Evolutionary conservation across 2,329 filamentous ascomycete species (phyloP).

Genomic region (Botryosphaeria agaves): DNA sequence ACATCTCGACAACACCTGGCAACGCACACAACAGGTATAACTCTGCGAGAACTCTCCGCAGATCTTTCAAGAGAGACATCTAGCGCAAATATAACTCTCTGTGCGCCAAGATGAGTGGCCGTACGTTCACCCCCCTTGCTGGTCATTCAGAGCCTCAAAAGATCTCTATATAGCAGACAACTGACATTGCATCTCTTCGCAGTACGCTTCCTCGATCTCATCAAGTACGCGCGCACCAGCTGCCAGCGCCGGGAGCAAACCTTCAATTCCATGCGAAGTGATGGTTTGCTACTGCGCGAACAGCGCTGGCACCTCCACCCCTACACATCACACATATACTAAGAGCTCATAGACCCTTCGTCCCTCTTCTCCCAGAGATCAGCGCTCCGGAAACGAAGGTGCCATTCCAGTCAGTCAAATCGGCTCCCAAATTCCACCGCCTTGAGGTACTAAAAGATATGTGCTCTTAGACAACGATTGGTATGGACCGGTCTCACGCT

Average conservation of each 20-base stretch:
- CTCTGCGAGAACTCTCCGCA: not conserved
- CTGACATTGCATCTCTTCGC: slow-evolving; percentile 11
- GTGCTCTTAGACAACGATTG: no score
- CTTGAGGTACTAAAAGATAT: no score
- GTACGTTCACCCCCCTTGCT: slow-evolving; percentile 1
- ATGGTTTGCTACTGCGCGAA: no score
- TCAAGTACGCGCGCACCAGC: no score
- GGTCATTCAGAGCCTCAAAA: slow-evolving; percentile 8
- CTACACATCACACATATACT: no score
- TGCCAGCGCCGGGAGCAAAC: no score
- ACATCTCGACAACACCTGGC: not conserved
- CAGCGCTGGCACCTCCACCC: no score
- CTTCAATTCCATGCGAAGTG: no score
- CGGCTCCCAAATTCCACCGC: no score
- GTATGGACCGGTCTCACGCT: slow-evolving; percentile 50
- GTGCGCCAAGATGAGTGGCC: slow-evolving; percentile 5
- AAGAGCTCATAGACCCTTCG: no score
- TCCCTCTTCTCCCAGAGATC: slow-evolving; percentile 98
- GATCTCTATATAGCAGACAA: slow-evolving; percentile 4
- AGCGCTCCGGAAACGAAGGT: slow-evolving; percentile 96
- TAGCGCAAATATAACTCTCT: not conserved
- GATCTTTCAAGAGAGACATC: not conserved
- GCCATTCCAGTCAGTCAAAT: slow-evolving; percentile 74
- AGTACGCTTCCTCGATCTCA: slow-evolving; percentile 99
- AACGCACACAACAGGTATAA: not conserved